Conservation (phyloP, 208 protist species). For the Spironucleus salmonicida region DNA sequence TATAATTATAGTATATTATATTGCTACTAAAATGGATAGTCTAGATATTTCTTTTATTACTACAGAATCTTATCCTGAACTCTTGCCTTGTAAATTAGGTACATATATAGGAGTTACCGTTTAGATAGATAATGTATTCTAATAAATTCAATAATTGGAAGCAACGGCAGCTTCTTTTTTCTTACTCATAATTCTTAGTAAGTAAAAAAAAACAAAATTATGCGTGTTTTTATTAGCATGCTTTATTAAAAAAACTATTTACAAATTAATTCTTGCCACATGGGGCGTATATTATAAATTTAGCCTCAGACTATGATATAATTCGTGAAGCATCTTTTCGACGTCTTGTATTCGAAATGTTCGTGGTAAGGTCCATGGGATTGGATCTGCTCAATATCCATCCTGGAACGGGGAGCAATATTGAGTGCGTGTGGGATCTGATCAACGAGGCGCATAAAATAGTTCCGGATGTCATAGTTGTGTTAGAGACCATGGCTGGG, state of each 20-base stretch:
- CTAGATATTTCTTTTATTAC: too few relatives aligned
- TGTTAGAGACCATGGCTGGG: background rate
- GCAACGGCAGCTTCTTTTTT: too few relatives aligned
- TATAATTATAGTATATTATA: too few relatives aligned
- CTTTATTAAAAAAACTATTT: background rate
- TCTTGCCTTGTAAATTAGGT: too few relatives aligned
- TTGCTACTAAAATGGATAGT: too few relatives aligned
- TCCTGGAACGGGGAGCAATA: background rate
- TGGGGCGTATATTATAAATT: background rate
- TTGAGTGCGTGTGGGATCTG: background rate
- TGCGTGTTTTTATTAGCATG: background rate
- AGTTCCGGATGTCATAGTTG: background rate
- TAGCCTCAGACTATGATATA: background rate
- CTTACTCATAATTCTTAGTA: too few relatives aligned
- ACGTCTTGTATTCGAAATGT: background rate
- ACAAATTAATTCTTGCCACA: background rate
- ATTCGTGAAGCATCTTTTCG: background rate
- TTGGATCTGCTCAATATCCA: background rate
- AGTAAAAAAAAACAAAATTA: too few relatives aligned
- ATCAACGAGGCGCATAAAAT: background rate
- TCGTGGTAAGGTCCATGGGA: background rate
- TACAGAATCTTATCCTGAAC: too few relatives aligned
- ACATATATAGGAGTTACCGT: too few relatives aligned
- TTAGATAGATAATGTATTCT: too few relatives aligned
- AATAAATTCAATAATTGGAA: too few relatives aligned